Percentiles rank a stretch among this genome's conserved stretches.
phyloP scores from a whole-genome alignment of 2,329 filamentous ascomycete species.

The Dactylellina sp. region DNA sequence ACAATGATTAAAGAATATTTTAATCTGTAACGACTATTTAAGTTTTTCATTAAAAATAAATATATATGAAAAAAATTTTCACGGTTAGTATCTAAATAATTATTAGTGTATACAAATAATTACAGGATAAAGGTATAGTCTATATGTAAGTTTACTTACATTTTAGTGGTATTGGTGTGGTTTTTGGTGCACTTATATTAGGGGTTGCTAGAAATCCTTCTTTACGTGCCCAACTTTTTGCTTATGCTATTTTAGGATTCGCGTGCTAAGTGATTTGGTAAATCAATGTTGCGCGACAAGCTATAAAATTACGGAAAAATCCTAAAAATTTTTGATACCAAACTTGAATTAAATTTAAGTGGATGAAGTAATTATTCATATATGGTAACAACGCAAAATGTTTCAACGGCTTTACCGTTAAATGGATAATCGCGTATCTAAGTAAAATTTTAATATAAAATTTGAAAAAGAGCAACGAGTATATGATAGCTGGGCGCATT shows the following conservation, averaged over 20 bases:
- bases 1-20: too few relatives aligned
- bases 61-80: too few relatives aligned
- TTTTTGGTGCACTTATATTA: constrained; percentile 70
- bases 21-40: too few relatives aligned
- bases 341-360: background rate
- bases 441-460: constrained; percentile 8
- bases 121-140: too few relatives aligned
- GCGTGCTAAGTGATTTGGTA: constrained; percentile 63
- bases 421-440: constrained; percentile 21
- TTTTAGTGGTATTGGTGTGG: constrained; percentile 66
- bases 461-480: constrained; percentile 27
- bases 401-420: background rate
- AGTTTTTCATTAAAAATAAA: too few relatives aligned
- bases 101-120: too few relatives aligned
- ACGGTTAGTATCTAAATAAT: too few relatives aligned
- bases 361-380: constrained; percentile 5
- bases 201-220: constrained; percentile 71
- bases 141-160: background rate
- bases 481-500: constrained; percentile 1
- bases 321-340: constrained; percentile 11
- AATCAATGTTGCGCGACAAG: background rate
- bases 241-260: constrained; percentile 74
- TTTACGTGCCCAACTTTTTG: constrained; percentile 71
- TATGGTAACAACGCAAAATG: constrained; percentile 8
- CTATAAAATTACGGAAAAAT: constrained; percentile 13